Conservation (phyloP, 2,329 filamentous ascomycete genomes). For the Elsinoe fawcettii region DNA sequence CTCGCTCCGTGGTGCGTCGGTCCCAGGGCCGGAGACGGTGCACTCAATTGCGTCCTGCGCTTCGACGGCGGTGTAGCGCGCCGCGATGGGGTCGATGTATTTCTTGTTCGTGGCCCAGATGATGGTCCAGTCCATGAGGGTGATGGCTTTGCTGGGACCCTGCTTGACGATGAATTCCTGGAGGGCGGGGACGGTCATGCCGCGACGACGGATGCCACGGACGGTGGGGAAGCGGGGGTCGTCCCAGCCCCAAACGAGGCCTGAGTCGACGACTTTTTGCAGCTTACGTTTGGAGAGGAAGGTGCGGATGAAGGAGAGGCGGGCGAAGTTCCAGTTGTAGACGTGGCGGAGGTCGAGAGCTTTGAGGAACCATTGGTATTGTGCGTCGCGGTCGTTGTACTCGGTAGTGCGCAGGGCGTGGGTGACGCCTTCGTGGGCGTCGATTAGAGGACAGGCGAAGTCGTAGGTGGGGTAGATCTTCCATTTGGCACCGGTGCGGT, state of each 20-base stretch:
- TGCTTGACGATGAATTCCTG: constrained; percentile 76
- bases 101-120: constrained; percentile 44
- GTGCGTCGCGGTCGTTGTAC: constrained; percentile 74
- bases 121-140: constrained; percentile 70
- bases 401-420: constrained; percentile 73
- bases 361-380: constrained; percentile 75
- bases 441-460: constrained; percentile 71
- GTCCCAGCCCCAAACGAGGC: constrained; percentile 71
- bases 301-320: constrained; percentile 72
- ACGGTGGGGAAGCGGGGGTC: constrained; percentile 76
- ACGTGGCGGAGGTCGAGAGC: constrained; percentile 65
- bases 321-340: constrained; percentile 73
- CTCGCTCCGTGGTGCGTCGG: constrained; percentile 47
- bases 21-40: constrained; percentile 13
- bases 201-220: constrained; percentile 64
- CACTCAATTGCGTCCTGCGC: constrained; percentile 64
- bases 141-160: constrained; percentile 70
- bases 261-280: constrained; percentile 67
- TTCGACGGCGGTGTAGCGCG: constrained; percentile 47
- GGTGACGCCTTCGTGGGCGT: constrained; percentile 69
- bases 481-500: constrained; percentile 68
- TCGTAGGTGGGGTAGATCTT: constrained; percentile 82
- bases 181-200: constrained; percentile 66
- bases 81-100: constrained; percentile 38
- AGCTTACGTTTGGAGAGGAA: constrained; percentile 77